Conservation (phyloP, 1,284 basidiomycete species). For the Mixia osmundae region DNA sequence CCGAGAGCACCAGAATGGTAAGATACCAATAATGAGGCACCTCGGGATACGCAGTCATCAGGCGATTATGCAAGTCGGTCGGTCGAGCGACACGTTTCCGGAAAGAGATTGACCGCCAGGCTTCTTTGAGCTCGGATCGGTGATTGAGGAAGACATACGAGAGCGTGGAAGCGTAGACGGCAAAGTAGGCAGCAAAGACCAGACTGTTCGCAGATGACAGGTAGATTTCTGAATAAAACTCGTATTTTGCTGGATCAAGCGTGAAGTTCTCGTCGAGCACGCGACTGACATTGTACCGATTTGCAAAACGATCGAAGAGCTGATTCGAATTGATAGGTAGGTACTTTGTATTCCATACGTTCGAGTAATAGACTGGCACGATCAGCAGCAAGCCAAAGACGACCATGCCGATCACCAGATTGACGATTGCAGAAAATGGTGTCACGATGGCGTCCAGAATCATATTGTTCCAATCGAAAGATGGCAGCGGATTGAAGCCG, state of each 20-base stretch:
- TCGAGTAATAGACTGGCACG: conserved; percentile 13
- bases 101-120: too few species aligned
- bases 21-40: conserved; percentile 36
- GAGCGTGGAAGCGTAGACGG: conserved; percentile 23
- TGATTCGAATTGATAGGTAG: conserved; percentile 13
- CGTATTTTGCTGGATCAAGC: conserved; percentile 16
- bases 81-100: too few species aligned
- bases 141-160: conserved; percentile 25
- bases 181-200: conserved; percentile 21
- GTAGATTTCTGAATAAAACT: conserved; percentile 16
- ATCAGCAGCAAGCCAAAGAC: conserved; percentile 12
- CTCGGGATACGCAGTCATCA: conserved; percentile 17
- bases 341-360: conserved; percentile 12
- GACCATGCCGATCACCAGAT: conserved; percentile 16
- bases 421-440: conserved; percentile 19
- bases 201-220: conserved; percentile 19
- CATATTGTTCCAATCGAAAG: conserved; percentile 25
- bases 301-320: conserved; percentile 9
- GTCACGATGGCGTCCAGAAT: conserved; percentile 16
- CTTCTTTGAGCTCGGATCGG: conserved; percentile 18
- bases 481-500: conserved; percentile 24
- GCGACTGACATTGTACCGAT: conserved; percentile 20
- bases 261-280: conserved; percentile 17
- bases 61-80: conserved; percentile 17
- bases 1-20: conserved; percentile 39